Base-by-base conservation (phyloP, 2,329 filamentous ascomycete species). In the Fusarium sp. region DNA sequence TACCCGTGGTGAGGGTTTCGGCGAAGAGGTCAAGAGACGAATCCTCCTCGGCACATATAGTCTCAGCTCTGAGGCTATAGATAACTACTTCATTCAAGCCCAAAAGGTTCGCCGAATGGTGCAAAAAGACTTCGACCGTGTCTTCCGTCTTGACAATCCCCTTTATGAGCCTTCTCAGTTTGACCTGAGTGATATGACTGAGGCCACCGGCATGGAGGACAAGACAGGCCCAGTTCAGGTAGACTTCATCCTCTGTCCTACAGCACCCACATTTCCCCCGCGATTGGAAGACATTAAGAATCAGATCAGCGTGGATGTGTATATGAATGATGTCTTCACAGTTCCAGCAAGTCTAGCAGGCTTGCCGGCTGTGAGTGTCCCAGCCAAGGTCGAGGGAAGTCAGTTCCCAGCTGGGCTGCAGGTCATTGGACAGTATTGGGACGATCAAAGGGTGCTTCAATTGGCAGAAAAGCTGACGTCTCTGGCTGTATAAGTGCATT, bases 1-100 rank as follows among this genome's bases (percentile, higher is more conserved):
- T 39, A 93, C 92, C 1, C 88, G 96, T 57, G 91, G 90, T 15
- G 78, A 83, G 33, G 90, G 90, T 0, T 94, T 99, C 68, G 96
- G 96, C 9, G 82, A 86, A 9, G 96, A 99, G 79, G 95, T 97
- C 13, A 89, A 91, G 75, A 86, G 93, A 52, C 89, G 96, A 37
- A 96, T 99, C 59, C 80, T 99, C 11, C 86, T 99, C 0, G 96
- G 96, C 17, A 90, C 94, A 0, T 98, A 97, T 76, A 94, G 90
- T 39, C 85, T 99, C 51, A 97, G 93, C 78, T 94, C 95, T 1
- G 88, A 91, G 63, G 94, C 94, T 11, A 96, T 96, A 75, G 91
- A 97, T 77, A 99, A 98, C 77, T 97, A 98, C 79, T 99, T 99
- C 75, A 87, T 97, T 65, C 91, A 97, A 76, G 96, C 96, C 43